Base-by-base conservation (phyloP, 164 flowering plant genomes). In the Aristolochia californica region DNA sequence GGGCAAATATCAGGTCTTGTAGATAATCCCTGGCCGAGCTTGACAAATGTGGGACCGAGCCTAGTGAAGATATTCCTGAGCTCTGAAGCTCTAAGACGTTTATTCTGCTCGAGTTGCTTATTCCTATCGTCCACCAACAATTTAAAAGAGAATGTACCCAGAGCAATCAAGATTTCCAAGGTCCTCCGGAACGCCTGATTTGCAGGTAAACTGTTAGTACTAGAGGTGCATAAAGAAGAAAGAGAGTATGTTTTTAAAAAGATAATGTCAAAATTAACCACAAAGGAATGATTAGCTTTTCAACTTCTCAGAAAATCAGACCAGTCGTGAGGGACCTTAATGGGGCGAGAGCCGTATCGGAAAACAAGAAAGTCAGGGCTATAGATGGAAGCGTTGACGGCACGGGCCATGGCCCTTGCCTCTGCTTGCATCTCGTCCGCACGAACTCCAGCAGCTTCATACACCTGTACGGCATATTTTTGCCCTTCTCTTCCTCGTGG, bases 1-100 rank as follows among this genome's bases (percentile, higher is more conserved):
- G 99, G 99, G 67, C 99, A 93, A 55, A 93, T 48, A 60, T 93
- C 99, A 4, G 99, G 99, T 56, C 98, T 70, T 26, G 98, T 91
- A 45, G 96, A 88, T 68, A 91, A 74, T 7, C 91, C 99, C 78
- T 93, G 99, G 5, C 99, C 97, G 43, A 93, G 62, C 69, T 93
- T 93, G 51, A 93, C 96, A 70, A 93, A 93, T 55, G 99, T 93
- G 27, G 99, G 96, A 0, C 99, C 97, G 59, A 93, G 65, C 56
- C 78, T 75, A 3, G 96, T 89, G 53, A 85, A 73, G 44, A 70
- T 61, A 40, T 14, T 72, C 72, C 83, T 72, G 57, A 93, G 64
- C 62, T 87, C 88, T 14, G 66, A 67, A 0, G 96, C 99, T 52
- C 99, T 69, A 38, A 61, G 55, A 22, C 82, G 74, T 65, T 76